Conservation (phyloP, 768 basidiomycete species). For the Pleurotus tuber-regium region DNA sequence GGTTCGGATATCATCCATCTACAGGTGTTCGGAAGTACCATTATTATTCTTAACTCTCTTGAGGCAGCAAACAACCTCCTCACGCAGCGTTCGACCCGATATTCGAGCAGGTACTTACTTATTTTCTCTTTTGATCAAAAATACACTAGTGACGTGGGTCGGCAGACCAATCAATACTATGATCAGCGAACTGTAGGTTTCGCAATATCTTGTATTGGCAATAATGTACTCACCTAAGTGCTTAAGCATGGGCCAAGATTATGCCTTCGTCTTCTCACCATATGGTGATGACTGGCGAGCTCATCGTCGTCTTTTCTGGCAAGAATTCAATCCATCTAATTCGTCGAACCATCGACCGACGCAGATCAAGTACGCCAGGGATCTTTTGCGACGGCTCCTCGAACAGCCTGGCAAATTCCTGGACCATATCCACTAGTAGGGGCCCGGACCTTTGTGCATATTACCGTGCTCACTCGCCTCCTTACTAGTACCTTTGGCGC, state of each 20-base stretch:
- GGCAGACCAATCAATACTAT: slow-evolving; percentile 22
- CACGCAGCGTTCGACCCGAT: slow-evolving; percentile 51
- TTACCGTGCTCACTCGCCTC: background rate
- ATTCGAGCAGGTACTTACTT: slow-evolving; percentile 47
- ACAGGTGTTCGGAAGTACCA: slow-evolving; percentile 44
- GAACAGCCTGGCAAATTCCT: slow-evolving; percentile 40
- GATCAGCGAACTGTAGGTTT: slow-evolving; percentile 36
- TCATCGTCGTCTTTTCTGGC: slow-evolving; percentile 51
- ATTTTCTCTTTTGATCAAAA: slow-evolving; percentile 23
- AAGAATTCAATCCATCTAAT: slow-evolving; percentile 44
- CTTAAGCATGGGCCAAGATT: background rate
- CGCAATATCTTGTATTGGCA: background rate
- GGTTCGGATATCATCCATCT: slow-evolving; percentile 45
- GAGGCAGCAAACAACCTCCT: slow-evolving; percentile 49
- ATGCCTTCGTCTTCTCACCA: background rate
- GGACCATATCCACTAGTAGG: slow-evolving; percentile 46
- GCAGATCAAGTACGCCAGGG: slow-evolving; percentile 41
- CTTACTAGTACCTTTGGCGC: background rate
- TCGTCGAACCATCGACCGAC: slow-evolving; percentile 39
- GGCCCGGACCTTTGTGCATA: slow-evolving; percentile 1
- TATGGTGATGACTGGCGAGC: slow-evolving; percentile 41
- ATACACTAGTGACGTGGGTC: background rate
- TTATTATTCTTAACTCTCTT: slow-evolving; percentile 47
- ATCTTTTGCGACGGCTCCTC: slow-evolving; percentile 42
- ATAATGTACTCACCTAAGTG: too few species aligned